A percentile compares a stretch with the other conserved stretches of the same genome.
Evolutionary conservation across 108 stramenopile genomes (phyloP).

Genomic region (Conticribra weissflogii): DNA sequence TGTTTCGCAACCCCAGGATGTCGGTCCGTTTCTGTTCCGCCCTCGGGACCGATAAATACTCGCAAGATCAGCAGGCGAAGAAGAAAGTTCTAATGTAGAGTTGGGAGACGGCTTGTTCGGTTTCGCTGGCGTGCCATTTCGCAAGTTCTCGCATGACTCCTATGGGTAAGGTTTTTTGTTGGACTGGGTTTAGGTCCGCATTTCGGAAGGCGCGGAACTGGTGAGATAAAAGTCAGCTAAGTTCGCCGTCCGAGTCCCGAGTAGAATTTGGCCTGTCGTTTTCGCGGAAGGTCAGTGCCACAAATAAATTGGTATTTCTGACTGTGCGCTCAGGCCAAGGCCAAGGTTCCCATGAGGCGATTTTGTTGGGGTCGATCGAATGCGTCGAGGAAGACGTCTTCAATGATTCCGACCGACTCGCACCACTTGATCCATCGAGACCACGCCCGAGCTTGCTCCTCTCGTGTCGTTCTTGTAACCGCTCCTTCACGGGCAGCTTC

Average conservation of each 20-base stretch:
- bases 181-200: conserved; percentile 1
- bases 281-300: conserved; percentile 31
- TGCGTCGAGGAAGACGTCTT: conserved; percentile 19
- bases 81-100: not conserved
- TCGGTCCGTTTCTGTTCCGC: conserved; percentile 1
- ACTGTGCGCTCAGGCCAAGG: conserved; percentile 29
- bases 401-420: conserved; percentile 3
- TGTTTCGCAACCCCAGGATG: not conserved
- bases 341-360: conserved; percentile 18
- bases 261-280: conserved; percentile 19
- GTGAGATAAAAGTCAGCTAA: conserved; percentile 18
- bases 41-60: not conserved
- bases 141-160: not conserved
- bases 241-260: conserved; percentile 6
- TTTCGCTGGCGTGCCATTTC: not conserved
- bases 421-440: not conserved
- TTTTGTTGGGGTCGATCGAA: not conserved
- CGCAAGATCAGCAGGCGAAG: conserved; percentile 2
- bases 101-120: not conserved
- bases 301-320: conserved; percentile 24
- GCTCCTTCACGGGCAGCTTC: conserved; percentile 12
- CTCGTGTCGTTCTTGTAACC: conserved; percentile 19
- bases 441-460: conserved; percentile 24
- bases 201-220: conserved; percentile 16
- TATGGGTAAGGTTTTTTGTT: conserved; percentile 21